phyloP scores from a whole-genome alignment of 306 rosid species.

The Dryas drummondii region DNA sequence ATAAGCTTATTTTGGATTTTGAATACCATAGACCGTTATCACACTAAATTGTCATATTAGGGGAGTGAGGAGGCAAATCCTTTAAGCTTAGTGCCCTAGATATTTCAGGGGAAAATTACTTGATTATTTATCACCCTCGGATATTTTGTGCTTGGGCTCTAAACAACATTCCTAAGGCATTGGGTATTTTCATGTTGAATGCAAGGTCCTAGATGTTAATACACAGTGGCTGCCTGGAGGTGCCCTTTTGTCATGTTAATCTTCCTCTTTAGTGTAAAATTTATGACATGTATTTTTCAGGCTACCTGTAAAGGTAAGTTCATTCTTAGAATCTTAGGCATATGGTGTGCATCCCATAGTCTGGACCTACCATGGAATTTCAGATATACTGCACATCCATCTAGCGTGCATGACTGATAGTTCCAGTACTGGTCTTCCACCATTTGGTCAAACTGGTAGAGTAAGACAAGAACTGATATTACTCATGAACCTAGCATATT shows the following conservation, averaged over 20 bases:
- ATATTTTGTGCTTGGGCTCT: not conserved
- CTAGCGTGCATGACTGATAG: not conserved
- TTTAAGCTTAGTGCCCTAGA: not conserved
- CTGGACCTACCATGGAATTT: too few relatives aligned
- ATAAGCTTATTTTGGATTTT: not conserved
- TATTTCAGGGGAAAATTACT: not conserved
- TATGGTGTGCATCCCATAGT: too few relatives aligned
- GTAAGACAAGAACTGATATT: not conserved
- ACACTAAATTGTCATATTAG: not conserved
- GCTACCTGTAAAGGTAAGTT: not conserved
- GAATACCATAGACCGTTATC: not conserved
- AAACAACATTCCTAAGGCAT: not conserved
- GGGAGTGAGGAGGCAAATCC: not conserved
- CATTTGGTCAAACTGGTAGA: not conserved
- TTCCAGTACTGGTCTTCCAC: not conserved
- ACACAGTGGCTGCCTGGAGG: not conserved
- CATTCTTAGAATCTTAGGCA: not conserved
- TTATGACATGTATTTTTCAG: too few relatives aligned
- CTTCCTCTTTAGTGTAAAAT: not conserved
- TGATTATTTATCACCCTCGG: not conserved
- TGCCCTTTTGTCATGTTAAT: not conserved
- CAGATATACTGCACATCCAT: not conserved
- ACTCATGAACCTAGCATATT: not conserved
- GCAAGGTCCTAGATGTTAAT: not conserved
- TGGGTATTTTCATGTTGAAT: too few relatives aligned